Evolutionary conservation across 2,329 filamentous ascomycete species (phyloP), one percentile per base, ranked within the genome.

Genomic region (Diaporthe citri): DNA sequence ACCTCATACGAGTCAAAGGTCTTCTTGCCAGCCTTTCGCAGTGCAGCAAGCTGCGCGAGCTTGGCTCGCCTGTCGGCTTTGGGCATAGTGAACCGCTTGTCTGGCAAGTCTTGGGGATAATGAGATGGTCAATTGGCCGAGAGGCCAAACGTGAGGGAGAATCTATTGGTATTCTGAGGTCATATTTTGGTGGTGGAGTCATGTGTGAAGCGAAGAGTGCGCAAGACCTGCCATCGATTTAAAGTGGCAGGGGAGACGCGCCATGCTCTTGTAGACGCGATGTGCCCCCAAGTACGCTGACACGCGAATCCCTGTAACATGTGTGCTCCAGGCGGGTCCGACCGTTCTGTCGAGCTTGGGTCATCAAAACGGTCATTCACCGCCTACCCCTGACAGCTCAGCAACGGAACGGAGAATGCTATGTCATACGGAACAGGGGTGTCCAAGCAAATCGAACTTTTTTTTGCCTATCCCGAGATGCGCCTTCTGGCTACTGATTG

Each of bases 21-120:
- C 85, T 97, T 98, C 88, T 97, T 98, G 85, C 97, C 97, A 72
- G 95, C 91, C 80, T 94, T 92, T 81, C 95, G 93, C 78, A 97
- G 90, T 82, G 94, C 95, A 80, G 91, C 91, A 78, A 98, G 90
- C 88, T 97, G 94, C 71, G 94, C 95, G 80, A 93, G 88, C 85
- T 87, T 90, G 78, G 87, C 86, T 79, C 88, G 85, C 78, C 81
- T 86, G 79, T 79, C 83, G 43, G 82, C 83, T 76, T 83, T 87
- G 41, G 87, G 83, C 86, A 87, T 88, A 78, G 77, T 83, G 77
- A 74, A 76, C 34, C 22, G 22, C 3, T 41, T 25, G 12, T 55
- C 76, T 56, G 73, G 43, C 59, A 41, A 60, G 20, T 55, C 25
- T 48, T 39, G 34, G 41, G 22, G 25, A n/a, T 31, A 41, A 7